phyloP scores from a whole-genome alignment of 805 yeast genomes.

The Ogataea trehaloabstinens region DNA sequence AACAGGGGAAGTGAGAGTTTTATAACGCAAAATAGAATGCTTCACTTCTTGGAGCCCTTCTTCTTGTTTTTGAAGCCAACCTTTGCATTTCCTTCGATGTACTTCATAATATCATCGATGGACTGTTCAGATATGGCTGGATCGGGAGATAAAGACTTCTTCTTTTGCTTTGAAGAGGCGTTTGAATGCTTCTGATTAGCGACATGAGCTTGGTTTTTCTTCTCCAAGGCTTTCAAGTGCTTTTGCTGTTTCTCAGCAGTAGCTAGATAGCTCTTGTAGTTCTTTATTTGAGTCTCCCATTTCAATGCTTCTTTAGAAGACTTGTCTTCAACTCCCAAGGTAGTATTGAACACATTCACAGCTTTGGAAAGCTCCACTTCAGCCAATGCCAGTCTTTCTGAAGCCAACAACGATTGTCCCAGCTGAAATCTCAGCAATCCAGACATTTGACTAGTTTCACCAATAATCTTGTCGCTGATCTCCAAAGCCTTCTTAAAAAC shows the following conservation, averaged over 20 bases:
- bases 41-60: constrained; percentile 22
- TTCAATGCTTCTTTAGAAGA: constrained; percentile 65
- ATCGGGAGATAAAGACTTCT: constrained; percentile 36
- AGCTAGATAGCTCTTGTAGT: constrained; percentile 45
- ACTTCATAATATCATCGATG: constrained; percentile 69
- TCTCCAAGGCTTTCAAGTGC: constrained; percentile 27
- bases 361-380: constrained; percentile 55
- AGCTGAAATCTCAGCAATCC: constrained; percentile 68
- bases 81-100: constrained; percentile 55
- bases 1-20: too few relatives aligned
- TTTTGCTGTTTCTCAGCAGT: constrained; percentile 43
- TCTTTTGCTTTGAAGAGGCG: constrained; percentile 25
- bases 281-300: constrained; percentile 58
- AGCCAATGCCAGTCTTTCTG: constrained; percentile 54
- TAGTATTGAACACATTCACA: constrained; percentile 50
- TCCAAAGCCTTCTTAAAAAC: constrained; percentile 55
- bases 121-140: constrained; percentile 63
- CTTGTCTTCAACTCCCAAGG: constrained; percentile 66
- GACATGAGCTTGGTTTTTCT: constrained; percentile 22
- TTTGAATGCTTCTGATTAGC: constrained; percentile 18
- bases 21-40: too few relatives aligned
- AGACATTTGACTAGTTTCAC: constrained; percentile 56
- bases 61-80: constrained; percentile 29
- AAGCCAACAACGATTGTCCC: constrained; percentile 57
- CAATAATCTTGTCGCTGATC: constrained; percentile 51